Conservation (phyloP, 208 protist species). For the Trypanosoma cruzi region DNA sequence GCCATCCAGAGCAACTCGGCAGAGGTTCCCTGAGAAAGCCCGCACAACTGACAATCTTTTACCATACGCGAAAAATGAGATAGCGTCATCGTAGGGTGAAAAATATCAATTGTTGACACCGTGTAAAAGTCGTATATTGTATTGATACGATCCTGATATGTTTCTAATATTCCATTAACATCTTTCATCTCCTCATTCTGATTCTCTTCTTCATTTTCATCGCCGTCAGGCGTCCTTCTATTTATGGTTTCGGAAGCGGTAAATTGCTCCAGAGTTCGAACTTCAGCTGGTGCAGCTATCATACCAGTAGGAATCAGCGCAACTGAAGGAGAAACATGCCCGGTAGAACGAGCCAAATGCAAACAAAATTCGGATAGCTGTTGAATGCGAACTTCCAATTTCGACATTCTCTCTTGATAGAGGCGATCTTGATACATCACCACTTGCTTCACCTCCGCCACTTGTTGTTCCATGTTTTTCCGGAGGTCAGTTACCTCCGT, state of each 20-base stretch:
- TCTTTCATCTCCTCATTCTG: constrained; percentile 10
- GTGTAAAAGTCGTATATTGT: constrained; percentile 67
- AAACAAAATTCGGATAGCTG: constrained; percentile 40
- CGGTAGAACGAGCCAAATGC: constrained; percentile 26
- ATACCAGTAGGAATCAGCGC: background rate
- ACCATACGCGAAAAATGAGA: constrained; percentile 51
- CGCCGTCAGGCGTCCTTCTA: background rate
- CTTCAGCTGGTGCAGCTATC: background rate
- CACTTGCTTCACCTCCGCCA: constrained; percentile 46
- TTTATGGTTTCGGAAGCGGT: background rate
- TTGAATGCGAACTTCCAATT: constrained; percentile 33
- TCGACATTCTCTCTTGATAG: constrained; percentile 35
- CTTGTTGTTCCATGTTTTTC: constrained; percentile 33
- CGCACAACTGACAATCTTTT: constrained; percentile 44
- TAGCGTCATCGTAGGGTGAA: constrained; percentile 53
- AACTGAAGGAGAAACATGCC: background rate
- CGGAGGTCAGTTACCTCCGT: constrained; percentile 35
- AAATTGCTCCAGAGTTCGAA: background rate
- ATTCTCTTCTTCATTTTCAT: constrained; percentile 15
- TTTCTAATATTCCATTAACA: constrained; percentile 21
- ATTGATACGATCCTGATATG: constrained; percentile 36
- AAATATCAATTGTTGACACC: constrained; percentile 25
- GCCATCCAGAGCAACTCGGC: constrained; percentile 72
- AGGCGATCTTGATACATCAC: constrained; percentile 45
- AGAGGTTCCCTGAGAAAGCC: constrained; percentile 28